Conservation (phyloP, 495 filamentous ascomycete species). For the Durotheca rogersii region DNA sequence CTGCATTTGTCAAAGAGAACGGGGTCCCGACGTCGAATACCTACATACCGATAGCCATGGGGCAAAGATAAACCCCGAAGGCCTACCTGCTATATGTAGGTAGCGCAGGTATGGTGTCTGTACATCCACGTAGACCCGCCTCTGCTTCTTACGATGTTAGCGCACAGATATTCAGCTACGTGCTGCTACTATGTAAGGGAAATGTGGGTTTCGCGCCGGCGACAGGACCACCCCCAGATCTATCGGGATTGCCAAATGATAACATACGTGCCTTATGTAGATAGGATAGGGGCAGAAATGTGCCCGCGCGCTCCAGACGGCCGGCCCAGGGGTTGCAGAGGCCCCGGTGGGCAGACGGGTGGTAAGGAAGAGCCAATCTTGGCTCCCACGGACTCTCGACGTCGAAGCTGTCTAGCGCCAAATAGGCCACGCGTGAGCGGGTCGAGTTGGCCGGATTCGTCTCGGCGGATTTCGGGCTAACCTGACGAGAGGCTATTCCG, state of each 20-base stretch:
- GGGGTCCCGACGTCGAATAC: too few relatives aligned
- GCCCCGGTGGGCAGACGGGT: constrained; percentile 1
- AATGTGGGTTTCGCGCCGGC: too few relatives aligned
- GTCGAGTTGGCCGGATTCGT: constrained; percentile 20
- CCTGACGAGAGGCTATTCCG: neutral
- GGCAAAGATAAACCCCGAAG: too few relatives aligned
- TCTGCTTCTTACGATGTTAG: too few relatives aligned
- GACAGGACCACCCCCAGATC: too few relatives aligned
- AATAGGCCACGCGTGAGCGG: constrained; percentile 16
- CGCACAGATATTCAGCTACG: too few relatives aligned
- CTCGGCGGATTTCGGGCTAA: constrained; percentile 12
- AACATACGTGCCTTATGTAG: too few relatives aligned
- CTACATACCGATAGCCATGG: too few relatives aligned
- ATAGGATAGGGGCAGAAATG: constrained; percentile 14
- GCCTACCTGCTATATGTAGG: neutral
- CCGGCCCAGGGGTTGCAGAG: constrained; percentile 3
- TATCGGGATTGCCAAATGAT: too few relatives aligned
- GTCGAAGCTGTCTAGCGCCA: constrained; percentile 15
- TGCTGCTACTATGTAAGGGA: too few relatives aligned
- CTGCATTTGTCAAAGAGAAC: too few relatives aligned
- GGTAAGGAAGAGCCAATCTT: constrained; percentile 9
- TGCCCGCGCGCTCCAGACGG: too few relatives aligned
- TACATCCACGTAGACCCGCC: neutral
- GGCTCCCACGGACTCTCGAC: constrained; percentile 20
- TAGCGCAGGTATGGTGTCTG: neutral